A percentile compares a stretch with the other conserved stretches of the same genome.
Evolutionary conservation across 2,329 filamentous ascomycete genomes (phyloP).

Genomic region (Pyrenophora teres): DNA sequence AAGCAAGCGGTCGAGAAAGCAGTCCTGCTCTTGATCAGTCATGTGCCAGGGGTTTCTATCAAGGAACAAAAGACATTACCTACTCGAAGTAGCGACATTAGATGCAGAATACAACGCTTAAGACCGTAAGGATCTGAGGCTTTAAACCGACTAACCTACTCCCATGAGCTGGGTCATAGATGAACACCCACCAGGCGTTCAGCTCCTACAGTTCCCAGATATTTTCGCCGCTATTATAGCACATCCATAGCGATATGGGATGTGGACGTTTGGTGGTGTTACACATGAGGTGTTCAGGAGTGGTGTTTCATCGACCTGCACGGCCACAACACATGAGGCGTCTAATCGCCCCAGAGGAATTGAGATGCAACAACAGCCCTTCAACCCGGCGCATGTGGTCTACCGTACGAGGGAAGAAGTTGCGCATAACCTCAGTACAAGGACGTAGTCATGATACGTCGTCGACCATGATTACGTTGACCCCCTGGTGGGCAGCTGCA

Average conservation of each 20-base stretch:
- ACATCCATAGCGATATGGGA: slow-evolving; percentile 53
- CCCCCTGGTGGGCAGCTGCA: slow-evolving; percentile 2
- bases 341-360: slow-evolving; percentile 2
- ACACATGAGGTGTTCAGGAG: not conserved
- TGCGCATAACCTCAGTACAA: not conserved
- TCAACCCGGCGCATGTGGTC: not conserved
- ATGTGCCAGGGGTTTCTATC: no score
- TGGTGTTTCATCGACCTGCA: not conserved
- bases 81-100: slow-evolving; percentile 62
- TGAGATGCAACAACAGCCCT: not conserved
- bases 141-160: slow-evolving; percentile 67
- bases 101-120: slow-evolving; percentile 60
- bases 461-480: slow-evolving; percentile 11
- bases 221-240: slow-evolving; percentile 60
- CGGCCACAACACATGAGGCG: not conserved
- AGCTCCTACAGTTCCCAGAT: slow-evolving; percentile 65
- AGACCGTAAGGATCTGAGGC: slow-evolving; percentile 59
- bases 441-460: slow-evolving; percentile 4
- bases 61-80: slow-evolving; percentile 12
- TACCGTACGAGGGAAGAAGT: not conserved
- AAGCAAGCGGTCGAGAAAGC: slow-evolving; percentile 64
- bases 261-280: no score
- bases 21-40: slow-evolving; percentile 50
- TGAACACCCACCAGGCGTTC: slow-evolving; percentile 40
- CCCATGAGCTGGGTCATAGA: slow-evolving; percentile 10